Evolutionary conservation across 176 grass and related monocot genomes (phyloP), one percentile per base, ranked within the genome.

Genomic region (Oryza punctata): DNA sequence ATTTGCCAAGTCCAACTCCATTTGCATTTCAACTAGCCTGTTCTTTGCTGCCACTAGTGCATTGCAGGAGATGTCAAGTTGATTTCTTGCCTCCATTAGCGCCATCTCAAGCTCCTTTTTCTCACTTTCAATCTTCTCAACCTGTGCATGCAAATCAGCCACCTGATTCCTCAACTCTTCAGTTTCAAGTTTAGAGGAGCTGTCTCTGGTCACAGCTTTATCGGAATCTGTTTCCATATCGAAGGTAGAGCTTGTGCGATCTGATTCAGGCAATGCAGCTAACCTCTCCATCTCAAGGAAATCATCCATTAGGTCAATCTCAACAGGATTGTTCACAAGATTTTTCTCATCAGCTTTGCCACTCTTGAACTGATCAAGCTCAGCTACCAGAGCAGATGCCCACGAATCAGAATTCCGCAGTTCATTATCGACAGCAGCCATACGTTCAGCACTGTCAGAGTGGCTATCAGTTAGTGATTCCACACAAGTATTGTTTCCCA

Each of bases 261-360:
- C 91, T 81, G 87, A 81, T 64, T 90, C 91, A 60, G 83, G 89
- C 67, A 91, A 87, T 80, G 91, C 89, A 78, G 86, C 97, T 30
- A 99, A 83, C 68, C 87, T 96, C 74, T 99, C 97, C 97, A 99
- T 99, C 84, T 99, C 97, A 38, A 99, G 91, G 80, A 99, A 96
- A 94, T 99, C 97, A 87, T 96, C 91, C 97, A 99, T 94, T 77
- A 99, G 75, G 47, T 99, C 89, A 50, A 99, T 94, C 60, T 91
- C 93, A 77, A 94, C 47, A 45, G 91, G 77, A 38, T 80, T 88
- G 60, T 88, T 88, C 26, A 70, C 80, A 70, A 85, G 32, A 88
- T 85, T 90, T 87, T 49, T 93, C 37, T 57, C 57, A 80, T 27
- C 76, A 72, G 57, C 57, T 65, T 94, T 93, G 33, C 75, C 88